phyloP scores from a whole-genome alignment of 2,329 filamentous ascomycete species.

The Aotearoamyces nothofagi region DNA sequence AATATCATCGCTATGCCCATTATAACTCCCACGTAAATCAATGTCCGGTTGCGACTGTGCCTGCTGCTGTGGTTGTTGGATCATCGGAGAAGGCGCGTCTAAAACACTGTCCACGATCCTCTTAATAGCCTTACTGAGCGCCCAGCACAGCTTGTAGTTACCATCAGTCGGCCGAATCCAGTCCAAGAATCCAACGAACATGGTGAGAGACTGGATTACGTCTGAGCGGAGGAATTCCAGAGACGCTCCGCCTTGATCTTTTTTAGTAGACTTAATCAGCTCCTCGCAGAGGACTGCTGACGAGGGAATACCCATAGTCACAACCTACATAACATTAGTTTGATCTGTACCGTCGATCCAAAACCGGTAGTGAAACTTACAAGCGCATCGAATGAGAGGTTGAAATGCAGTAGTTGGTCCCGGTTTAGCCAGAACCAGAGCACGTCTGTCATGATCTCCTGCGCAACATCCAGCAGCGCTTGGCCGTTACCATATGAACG shows the following conservation, averaged over 20 bases:
- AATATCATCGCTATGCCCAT: too few relatives aligned
- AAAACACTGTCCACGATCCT: slow-evolving; percentile 14
- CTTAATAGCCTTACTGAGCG: slow-evolving; percentile 11
- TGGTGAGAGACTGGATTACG: slow-evolving; percentile 15
- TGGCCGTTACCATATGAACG: slow-evolving; percentile 10
- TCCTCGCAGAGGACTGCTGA: slow-evolving; percentile 16
- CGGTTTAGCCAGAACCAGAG: slow-evolving; percentile 15
- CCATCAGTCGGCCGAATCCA: slow-evolving; percentile 18
- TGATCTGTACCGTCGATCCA: neutral
- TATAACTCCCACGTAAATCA: too few relatives aligned
- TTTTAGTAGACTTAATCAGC: slow-evolving; percentile 12
- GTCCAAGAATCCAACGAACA: slow-evolving; percentile 17
- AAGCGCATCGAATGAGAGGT: slow-evolving; percentile 1
- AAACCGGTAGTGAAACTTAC: neutral
- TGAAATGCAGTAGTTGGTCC: slow-evolving; percentile 9
- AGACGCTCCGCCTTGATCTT: too few relatives aligned
- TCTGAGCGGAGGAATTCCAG: slow-evolving; percentile 12
- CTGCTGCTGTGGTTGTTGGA: too few relatives aligned
- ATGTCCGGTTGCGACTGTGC: too few relatives aligned
- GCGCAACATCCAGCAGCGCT: slow-evolving; percentile 12
- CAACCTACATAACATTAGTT: slow-evolving; percentile 10
- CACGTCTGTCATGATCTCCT: slow-evolving; percentile 14
- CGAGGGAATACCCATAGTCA: slow-evolving; percentile 14
- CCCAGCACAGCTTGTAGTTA: slow-evolving; percentile 13
- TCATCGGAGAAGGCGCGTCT: slow-evolving; percentile 4